Percentiles rank a stretch among this genome's conserved stretches.
These are phyloP conservation scores for Zygosaccharomyces siamensis DNA, from an alignment of 805 yeast genomes.

Conservation along the genomic window DNA sequence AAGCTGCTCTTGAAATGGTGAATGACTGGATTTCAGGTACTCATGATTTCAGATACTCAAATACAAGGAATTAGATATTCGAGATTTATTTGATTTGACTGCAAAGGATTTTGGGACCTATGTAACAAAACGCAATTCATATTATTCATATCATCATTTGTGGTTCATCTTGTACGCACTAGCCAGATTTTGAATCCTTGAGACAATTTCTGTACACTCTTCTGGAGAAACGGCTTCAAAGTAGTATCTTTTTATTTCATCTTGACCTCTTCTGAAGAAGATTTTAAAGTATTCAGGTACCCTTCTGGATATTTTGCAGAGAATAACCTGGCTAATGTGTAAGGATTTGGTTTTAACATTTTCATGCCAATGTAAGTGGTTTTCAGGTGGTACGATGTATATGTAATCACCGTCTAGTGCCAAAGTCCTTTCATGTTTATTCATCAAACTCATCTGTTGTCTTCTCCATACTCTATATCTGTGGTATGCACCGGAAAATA, in stretches of 20 bases:
- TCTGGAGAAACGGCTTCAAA: slow-evolving; percentile 63
- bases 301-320: slow-evolving; percentile 71
- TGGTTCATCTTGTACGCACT: slow-evolving; percentile 41
- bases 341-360: slow-evolving; percentile 79
- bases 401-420: slow-evolving; percentile 94
- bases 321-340: slow-evolving; percentile 71
- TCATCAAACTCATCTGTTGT: slow-evolving; percentile 75
- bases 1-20: slow-evolving; percentile 60
- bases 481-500: slow-evolving; percentile 56
- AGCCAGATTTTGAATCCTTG: slow-evolving; percentile 56
- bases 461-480: slow-evolving; percentile 87
- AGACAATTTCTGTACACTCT: slow-evolving; percentile 71
- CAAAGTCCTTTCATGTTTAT: slow-evolving; percentile 70
- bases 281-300: slow-evolving; percentile 78
- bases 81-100: no score
- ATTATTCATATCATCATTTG: slow-evolving; percentile 4
- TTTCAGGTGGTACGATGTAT: slow-evolving; percentile 75
- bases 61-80: background rate
- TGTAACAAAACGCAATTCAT: background rate
- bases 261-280: slow-evolving; percentile 56
- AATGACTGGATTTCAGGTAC: slow-evolving; percentile 67
- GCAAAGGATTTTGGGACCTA: background rate
- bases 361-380: slow-evolving; percentile 70
- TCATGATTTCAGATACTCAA: slow-evolving; percentile 14
- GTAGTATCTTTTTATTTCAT: slow-evolving; percentile 76